A percentile compares a stretch with the other conserved stretches of the same genome.
Evolutionary conservation across 2,329 filamentous ascomycete genomes (phyloP).

Genomic region (Fusarium duplospermum): DNA sequence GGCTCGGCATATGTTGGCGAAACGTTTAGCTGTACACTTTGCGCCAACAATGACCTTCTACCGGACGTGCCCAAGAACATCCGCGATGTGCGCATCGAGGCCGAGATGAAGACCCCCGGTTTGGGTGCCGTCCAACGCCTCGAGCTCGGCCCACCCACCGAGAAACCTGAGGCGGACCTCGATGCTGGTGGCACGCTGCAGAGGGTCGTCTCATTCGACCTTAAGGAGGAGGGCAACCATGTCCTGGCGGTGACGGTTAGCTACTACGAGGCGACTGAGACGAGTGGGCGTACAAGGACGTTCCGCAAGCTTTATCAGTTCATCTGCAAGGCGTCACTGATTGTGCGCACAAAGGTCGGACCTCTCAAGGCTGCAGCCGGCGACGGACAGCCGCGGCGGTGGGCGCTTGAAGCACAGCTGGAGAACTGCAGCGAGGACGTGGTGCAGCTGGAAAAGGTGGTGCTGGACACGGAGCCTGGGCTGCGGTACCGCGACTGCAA

Average conservation of each 20-base stretch:
- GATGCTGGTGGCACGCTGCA: slow-evolving; percentile 77
- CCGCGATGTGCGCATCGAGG: slow-evolving; percentile 83
- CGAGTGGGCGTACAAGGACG: slow-evolving; percentile 78
- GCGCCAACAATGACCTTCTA: slow-evolving; percentile 85
- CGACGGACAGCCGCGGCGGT: slow-evolving; percentile 54
- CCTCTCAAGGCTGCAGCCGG: slow-evolving; percentile 57
- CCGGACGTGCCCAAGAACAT: slow-evolving; percentile 61
- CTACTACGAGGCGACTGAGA: slow-evolving; percentile 88
- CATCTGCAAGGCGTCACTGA: slow-evolving; percentile 88
- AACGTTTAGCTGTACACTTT: slow-evolving; percentile 92
- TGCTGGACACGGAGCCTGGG: slow-evolving; percentile 64
- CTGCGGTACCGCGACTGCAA: slow-evolving; percentile 67
- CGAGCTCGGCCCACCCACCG: slow-evolving; percentile 61
- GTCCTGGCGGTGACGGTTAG: slow-evolving; percentile 93
- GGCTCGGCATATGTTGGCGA: slow-evolving; percentile 96
- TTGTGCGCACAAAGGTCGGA: slow-evolving; percentile 90
- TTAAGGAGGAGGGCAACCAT: slow-evolving; percentile 95
- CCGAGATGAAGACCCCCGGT: slow-evolving; percentile 94
- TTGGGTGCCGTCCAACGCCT: slow-evolving; percentile 69
- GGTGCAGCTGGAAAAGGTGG: slow-evolving; percentile 79
- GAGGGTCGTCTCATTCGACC: slow-evolving; percentile 83
- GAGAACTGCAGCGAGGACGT: slow-evolving; percentile 92
- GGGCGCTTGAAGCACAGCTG: slow-evolving; percentile 91
- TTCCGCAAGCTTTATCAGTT: slow-evolving; percentile 98
- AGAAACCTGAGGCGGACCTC: slow-evolving; percentile 58